A percentile compares a stretch with the other conserved stretches of the same genome.
Conservation (phyloP, 257 asterid species). For the Penstemon eatonii region DNA sequence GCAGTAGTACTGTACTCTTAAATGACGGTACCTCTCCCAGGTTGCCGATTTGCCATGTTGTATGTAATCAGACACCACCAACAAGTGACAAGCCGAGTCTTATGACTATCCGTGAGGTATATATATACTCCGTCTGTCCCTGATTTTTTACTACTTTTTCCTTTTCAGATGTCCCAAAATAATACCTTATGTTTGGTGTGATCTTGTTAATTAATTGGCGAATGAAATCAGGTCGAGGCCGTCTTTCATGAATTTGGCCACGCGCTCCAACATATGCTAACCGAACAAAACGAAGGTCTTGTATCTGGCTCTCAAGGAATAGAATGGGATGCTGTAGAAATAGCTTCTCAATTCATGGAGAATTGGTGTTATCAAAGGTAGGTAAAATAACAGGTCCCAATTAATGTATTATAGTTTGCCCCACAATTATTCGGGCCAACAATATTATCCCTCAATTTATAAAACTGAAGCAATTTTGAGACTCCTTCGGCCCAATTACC, state of each 20-base stretch:
- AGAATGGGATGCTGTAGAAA: slow-evolving; percentile 90
- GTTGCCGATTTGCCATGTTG: slow-evolving; percentile 70
- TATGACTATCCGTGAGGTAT: slow-evolving; percentile 83
- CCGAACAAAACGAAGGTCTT: slow-evolving; percentile 81
- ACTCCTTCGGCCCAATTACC: too few relatives aligned
- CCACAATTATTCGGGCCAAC: too few relatives aligned
- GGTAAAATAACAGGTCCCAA: background rate
- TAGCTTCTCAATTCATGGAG: slow-evolving; percentile 85
- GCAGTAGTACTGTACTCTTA: slow-evolving; percentile 55
- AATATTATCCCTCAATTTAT: too few relatives aligned
- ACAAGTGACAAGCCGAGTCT: slow-evolving; percentile 74
- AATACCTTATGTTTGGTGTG: background rate
- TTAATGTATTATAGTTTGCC: too few relatives aligned
- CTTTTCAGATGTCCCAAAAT: too few relatives aligned
- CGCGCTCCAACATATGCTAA: slow-evolving; percentile 89
- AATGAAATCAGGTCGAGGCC: slow-evolving; percentile 58
- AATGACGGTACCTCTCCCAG: slow-evolving; percentile 47
- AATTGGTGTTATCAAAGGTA: slow-evolving; percentile 94
- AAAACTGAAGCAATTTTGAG: too few relatives aligned
- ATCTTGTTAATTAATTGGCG: slow-evolving; percentile 19
- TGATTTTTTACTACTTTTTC: background rate
- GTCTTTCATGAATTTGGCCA: slow-evolving; percentile 90
- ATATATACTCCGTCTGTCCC: background rate
- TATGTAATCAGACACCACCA: slow-evolving; percentile 90
- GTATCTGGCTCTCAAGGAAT: slow-evolving; percentile 69